Evolutionary conservation across 345 rosid species (phyloP).

Genomic region (Pistacia integerrima): DNA sequence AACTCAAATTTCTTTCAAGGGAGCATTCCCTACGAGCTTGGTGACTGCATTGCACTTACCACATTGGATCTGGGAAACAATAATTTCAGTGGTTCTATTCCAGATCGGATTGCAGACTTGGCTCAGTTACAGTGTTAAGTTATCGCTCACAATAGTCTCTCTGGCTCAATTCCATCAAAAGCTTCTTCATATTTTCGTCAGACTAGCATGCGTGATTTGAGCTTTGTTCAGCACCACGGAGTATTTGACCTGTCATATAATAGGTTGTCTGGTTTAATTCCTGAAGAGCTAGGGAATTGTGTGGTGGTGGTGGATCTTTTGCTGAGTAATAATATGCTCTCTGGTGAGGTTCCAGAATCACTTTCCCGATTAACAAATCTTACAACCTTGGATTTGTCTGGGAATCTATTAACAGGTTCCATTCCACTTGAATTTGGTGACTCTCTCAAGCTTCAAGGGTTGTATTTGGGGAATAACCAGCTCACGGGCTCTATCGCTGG

Average conservation of each 20-base stretch:
- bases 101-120: conserved; percentile 54
- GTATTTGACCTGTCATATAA: conserved; percentile 71
- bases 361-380: conserved; percentile 65
- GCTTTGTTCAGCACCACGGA: conserved; percentile 91
- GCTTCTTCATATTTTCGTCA: conserved; percentile 68
- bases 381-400: conserved; percentile 76
- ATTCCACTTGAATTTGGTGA: conserved; percentile 63
- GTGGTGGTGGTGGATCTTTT: conserved; percentile 68
- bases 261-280: conserved; percentile 65
- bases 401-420: conserved; percentile 59
- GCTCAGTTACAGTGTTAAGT: conserved; percentile 78
- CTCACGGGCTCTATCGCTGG: conserved; percentile 70
- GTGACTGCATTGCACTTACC: conserved; percentile 62
- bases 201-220: conserved; percentile 61
- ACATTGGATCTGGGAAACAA: conserved; percentile 83
- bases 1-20: conserved; percentile 77
- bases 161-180: conserved; percentile 69
- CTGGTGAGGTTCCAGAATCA: conserved; percentile 72
- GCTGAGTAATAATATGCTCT: conserved; percentile 64
- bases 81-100: conserved; percentile 69
- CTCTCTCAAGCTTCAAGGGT: conserved; percentile 73
- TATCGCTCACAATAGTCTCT: conserved; percentile 73
- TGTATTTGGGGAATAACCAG: conserved; percentile 70
- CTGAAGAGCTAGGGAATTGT: conserved; percentile 71
- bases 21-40: conserved; percentile 66